Conservation (phyloP, 257 asterid genomes). For the Nyctanthes arbortristis region DNA sequence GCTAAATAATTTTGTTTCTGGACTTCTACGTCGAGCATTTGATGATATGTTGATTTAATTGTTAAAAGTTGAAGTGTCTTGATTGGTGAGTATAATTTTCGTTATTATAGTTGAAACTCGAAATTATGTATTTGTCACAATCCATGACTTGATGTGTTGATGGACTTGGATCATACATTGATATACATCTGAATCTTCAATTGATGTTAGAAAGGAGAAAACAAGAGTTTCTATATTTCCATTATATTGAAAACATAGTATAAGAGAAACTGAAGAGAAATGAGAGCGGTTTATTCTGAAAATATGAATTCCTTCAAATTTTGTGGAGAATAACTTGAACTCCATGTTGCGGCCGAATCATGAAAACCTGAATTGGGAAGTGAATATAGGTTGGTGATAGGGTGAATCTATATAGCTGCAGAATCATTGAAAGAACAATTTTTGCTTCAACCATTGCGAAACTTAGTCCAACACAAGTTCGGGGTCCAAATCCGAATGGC, state of each 20-base stretch:
- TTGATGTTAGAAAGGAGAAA: not conserved
- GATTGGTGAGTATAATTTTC: too few species aligned
- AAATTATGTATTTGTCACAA: too few species aligned
- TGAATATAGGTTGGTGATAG: conserved; percentile 55
- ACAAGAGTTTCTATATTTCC: not conserved
- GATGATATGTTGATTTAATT: too few species aligned
- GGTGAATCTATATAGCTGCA: conserved; percentile 46
- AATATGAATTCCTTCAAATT: conserved; percentile 24
- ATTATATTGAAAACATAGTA: not conserved
- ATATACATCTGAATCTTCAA: not conserved
- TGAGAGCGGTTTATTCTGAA: not conserved
- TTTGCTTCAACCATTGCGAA: conserved; percentile 62
- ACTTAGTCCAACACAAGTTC: conserved; percentile 65
- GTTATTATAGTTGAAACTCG: too few species aligned
- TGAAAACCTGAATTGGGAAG: conserved; percentile 56
- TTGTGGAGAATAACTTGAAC: conserved; percentile 46
- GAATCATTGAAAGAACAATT: conserved; percentile 58
- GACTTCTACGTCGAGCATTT: not conserved
- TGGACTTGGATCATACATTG: too few species aligned
- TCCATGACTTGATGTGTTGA: not conserved
- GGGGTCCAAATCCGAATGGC: conserved; percentile 72
- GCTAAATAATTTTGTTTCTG: too few species aligned
- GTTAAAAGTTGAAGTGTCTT: too few species aligned
- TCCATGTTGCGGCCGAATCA: conserved; percentile 64
- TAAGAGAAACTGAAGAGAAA: not conserved